Base-by-base conservation (phyloP, 1,139 yeast species). In the Blastobotrys aristatus region DNA sequence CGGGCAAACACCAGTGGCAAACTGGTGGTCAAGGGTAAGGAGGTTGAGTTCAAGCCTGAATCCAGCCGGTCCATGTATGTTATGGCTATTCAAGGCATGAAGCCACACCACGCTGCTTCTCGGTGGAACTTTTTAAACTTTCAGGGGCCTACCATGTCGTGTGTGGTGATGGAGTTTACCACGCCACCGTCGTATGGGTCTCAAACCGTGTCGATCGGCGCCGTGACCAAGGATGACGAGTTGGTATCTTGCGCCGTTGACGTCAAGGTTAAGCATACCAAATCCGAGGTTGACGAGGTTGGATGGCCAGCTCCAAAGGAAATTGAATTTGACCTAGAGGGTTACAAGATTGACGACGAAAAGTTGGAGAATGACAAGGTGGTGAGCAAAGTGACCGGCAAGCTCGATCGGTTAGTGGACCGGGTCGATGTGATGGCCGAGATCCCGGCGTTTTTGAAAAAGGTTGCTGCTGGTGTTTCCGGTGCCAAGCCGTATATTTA, bases 31-130 rank as follows among this genome's bases (percentile, higher is more conserved):
- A 60, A 62, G 43, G 64, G 65, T 42, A 54, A 61, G 24, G 64
- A 60, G 24, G 38, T 60, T 34, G 53, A 49, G 17, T 48, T 69
- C 24, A 68, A 68, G 20, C 66, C 79, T 47, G 72, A 76, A 33
- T 48, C 53, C 24, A 88, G 86, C 39, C 71, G 61, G 49, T 80
- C 88, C 49, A 84, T 90, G 95, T 89, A 82, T 65, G 96, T 92
- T 44, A 84, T 87, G 95, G 98, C 98, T n/a, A 71, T 89, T 58
- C 98, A 92, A 72, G 97, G 97, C 53, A 90, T 92, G 97, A 92
- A 92, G 69, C 98, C 98, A 13, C 97, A 92, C 67, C 98, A 92
- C 68, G 97, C 97, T 31, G 98, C 98, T 49, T 87, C 95, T 55
- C 71, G 89, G 21, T 92, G 98, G 98, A 94, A 92, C 69, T 92